phyloP scores from a whole-genome alignment of 176 grass and related monocot genomes.

The Cenchrus fungigraminus region DNA sequence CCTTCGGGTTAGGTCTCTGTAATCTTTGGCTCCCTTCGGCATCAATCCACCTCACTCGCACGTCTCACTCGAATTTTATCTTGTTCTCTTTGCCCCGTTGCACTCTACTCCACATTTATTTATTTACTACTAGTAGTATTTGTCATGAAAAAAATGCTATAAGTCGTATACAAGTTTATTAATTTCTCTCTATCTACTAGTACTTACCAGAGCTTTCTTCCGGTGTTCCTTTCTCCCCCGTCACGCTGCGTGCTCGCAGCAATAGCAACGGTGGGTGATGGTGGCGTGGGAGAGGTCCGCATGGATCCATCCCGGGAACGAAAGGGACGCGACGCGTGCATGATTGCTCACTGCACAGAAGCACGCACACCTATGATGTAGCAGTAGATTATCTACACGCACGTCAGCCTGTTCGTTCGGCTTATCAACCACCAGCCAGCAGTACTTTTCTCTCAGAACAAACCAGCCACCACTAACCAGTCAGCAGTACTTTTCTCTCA shows the following conservation, averaged over 20 bases:
- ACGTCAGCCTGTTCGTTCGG: too few species aligned
- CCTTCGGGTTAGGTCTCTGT: slow-evolving; percentile 15
- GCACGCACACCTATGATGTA: not conserved
- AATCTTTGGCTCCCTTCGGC: slow-evolving; percentile 40
- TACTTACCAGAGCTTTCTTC: not conserved
- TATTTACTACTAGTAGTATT: not conserved
- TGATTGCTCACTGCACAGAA: slow-evolving; percentile 9
- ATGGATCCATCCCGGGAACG: not conserved
- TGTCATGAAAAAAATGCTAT: too few species aligned
- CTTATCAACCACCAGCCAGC: too few species aligned
- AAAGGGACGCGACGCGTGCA: slow-evolving; percentile 15
- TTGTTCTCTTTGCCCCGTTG: not conserved
- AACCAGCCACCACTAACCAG: too few species aligned
- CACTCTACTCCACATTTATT: not conserved
- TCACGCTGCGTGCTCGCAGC: not conserved
- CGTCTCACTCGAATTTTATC: not conserved
- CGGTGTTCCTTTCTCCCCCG: not conserved
- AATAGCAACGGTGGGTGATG: not conserved
- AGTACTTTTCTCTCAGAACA: too few species aligned
- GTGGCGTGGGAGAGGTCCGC: not conserved
- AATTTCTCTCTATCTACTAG: too few species aligned
- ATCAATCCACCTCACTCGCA: slow-evolving; percentile 18
- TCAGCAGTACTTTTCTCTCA: too few species aligned
- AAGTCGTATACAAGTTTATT: not conserved
- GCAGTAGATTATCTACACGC: not conserved